Conservation (phyloP, 352 stramenopile species). For the Blastocystis sp. region DNA sequence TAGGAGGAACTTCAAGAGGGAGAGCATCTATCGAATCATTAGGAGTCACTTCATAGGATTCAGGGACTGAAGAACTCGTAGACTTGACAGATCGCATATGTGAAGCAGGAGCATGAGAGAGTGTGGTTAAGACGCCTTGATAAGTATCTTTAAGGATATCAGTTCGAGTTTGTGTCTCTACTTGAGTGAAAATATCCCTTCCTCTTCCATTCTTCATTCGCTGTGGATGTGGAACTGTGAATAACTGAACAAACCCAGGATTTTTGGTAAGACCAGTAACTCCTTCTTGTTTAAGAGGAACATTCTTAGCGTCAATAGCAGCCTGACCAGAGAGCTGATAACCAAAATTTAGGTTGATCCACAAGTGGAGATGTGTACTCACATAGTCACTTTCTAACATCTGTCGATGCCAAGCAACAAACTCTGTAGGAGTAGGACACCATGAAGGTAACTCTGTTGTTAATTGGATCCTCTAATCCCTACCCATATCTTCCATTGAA, state of each 20-base stretch:
- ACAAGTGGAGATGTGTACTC: conserved; percentile 77
- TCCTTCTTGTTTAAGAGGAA: conserved; percentile 49
- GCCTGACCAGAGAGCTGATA: conserved; percentile 62
- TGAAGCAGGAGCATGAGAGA: conserved; percentile 14
- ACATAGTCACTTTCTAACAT: conserved; percentile 83
- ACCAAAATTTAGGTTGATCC: conserved; percentile 93
- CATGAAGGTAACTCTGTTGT: conserved; percentile 72
- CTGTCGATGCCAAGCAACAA: conserved; percentile 78
- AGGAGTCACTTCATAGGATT: too few relatives aligned
- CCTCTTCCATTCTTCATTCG: conserved; percentile 44
- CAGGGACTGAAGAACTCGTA: neutral
- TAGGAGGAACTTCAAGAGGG: neutral
- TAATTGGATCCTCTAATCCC: neutral
- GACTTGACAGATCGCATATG: neutral
- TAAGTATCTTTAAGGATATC: conserved; percentile 59
- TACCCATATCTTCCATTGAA: conserved; percentile 69
- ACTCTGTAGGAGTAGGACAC: conserved; percentile 71
- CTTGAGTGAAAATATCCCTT: conserved; percentile 18
- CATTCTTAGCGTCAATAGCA: conserved; percentile 64
- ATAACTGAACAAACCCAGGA: conserved; percentile 65
- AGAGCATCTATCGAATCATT: neutral
- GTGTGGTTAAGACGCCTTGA: neutral
- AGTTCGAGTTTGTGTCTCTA: neutral
- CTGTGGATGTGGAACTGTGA: conserved; percentile 65
- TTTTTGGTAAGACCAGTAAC: conserved; percentile 54